Conservation (phyloP, 2,329 filamentous ascomycete species). For the Lizonia empirigonia region DNA sequence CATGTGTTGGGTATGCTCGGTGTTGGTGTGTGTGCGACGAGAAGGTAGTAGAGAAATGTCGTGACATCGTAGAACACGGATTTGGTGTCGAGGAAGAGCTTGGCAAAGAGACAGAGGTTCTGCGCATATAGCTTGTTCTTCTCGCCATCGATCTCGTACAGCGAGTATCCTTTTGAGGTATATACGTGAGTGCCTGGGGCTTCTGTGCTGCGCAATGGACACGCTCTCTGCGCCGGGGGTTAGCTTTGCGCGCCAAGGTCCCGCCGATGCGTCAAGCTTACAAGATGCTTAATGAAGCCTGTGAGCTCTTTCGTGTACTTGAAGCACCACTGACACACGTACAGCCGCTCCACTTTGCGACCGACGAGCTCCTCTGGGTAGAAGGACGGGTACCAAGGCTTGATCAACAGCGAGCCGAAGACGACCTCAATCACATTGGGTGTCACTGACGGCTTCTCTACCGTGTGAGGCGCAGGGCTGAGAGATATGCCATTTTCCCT, state of each 20-base stretch:
- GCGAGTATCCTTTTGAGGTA: slow-evolving; percentile 76
- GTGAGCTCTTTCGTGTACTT: slow-evolving; percentile 74
- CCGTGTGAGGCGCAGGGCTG: slow-evolving; percentile 5
- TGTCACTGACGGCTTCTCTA: slow-evolving; percentile 26
- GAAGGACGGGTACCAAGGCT: slow-evolving; percentile 91
- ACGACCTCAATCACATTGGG: slow-evolving; percentile 88
- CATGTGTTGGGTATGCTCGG: slow-evolving; percentile 41
- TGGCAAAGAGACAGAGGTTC: slow-evolving; percentile 93
- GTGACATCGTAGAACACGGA: slow-evolving; percentile 97
- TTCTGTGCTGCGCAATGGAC: slow-evolving; percentile 47
- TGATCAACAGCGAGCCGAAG: slow-evolving; percentile 81
- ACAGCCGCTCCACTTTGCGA: slow-evolving; percentile 62
- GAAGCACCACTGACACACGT: slow-evolving; percentile 92
- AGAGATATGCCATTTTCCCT: slow-evolving; percentile 15
- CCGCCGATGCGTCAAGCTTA: slow-evolving; percentile 2
- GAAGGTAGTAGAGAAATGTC: slow-evolving; percentile 91
- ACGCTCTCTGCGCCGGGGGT: slow-evolving; percentile 49
- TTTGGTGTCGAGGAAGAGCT: slow-evolving; percentile 97
- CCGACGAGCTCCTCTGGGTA: slow-evolving; percentile 71
- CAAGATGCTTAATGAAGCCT: slow-evolving; percentile 54
- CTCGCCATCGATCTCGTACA: slow-evolving; percentile 93
- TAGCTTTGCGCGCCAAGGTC: background rate
- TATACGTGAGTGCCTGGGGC: slow-evolving; percentile 79
- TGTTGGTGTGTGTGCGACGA: slow-evolving; percentile 71
- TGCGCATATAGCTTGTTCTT: slow-evolving; percentile 88